phyloP scores from a whole-genome alignment of 2,329 filamentous ascomycete species.

The Fusarium odoratissimum region DNA sequence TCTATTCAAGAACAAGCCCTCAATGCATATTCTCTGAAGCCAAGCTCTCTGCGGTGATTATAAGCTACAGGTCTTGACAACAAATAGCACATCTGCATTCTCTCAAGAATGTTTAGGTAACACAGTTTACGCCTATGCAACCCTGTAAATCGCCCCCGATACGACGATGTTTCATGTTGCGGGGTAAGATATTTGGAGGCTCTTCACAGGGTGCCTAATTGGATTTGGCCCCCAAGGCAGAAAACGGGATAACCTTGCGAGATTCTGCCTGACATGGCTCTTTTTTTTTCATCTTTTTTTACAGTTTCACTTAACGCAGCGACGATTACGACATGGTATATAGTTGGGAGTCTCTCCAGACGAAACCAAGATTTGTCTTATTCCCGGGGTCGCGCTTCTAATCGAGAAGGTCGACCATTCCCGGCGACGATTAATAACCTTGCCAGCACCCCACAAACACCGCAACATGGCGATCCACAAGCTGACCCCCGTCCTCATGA shows the following conservation, averaged over 20 bases:
- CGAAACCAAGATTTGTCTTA: fast-evolving
- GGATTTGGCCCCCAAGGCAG: neutral
- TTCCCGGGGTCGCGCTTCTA: neutral
- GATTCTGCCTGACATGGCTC: neutral
- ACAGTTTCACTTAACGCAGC: fast-evolving
- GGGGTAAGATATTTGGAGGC: neutral
- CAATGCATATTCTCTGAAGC: too few species aligned
- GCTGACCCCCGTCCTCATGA: constrained; percentile 5
- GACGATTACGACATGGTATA: too few species aligned
- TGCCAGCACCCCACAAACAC: neutral
- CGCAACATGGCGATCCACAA: constrained; percentile 3
- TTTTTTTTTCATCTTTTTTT: too few species aligned
- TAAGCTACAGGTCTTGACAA: too few species aligned
- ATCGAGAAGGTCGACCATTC: too few species aligned
- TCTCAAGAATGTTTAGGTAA: neutral
- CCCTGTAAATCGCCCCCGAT: neutral
- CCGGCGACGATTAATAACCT: too few species aligned
- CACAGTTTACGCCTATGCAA: neutral
- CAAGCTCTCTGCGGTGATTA: too few species aligned
- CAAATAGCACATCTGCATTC: neutral
- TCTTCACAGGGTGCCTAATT: neutral
- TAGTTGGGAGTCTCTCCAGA: fast-evolving
- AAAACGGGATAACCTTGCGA: neutral
- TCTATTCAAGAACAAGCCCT: too few species aligned
- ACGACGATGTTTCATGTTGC: neutral